phyloP scores from a whole-genome alignment of 257 asterid species.

The Lantana camara region DNA sequence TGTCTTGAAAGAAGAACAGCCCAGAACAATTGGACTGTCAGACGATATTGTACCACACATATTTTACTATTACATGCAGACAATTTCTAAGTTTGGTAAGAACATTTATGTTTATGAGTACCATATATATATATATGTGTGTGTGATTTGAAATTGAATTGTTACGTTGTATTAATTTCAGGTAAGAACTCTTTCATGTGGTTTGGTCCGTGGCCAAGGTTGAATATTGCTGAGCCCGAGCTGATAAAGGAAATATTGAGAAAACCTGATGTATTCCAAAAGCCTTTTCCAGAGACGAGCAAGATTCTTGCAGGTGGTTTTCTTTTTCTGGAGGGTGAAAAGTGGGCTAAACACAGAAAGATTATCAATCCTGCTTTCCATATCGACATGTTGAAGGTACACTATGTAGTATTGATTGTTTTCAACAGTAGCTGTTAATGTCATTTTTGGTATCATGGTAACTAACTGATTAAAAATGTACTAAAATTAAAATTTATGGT shows the following conservation, averaged over 20 bases:
- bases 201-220: constrained; percentile 29
- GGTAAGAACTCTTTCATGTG: constrained; percentile 28
- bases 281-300: background rate
- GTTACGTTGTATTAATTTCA: background rate
- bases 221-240: constrained; percentile 21
- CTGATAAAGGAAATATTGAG: constrained; percentile 21
- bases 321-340: constrained; percentile 23
- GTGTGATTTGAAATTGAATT: too few relatives aligned
- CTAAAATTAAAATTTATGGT: too few relatives aligned
- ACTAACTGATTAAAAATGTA: too few relatives aligned
- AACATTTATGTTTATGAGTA: background rate
- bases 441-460: too few relatives aligned
- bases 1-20: constrained; percentile 10
- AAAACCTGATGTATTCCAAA: constrained; percentile 15
- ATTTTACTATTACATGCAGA: background rate
- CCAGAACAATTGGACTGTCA: constrained; percentile 25
- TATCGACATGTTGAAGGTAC: constrained; percentile 32
- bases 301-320: constrained; percentile 19
- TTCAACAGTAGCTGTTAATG: too few relatives aligned
- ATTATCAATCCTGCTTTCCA: constrained; percentile 30
- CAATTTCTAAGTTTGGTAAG: constrained; percentile 24
- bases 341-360: constrained; percentile 33
- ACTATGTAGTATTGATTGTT: too few relatives aligned
- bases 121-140: too few relatives aligned
- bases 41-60: constrained; percentile 28